phyloP scores from a whole-genome alignment of 129 eudicot species.

The Lactuca sativa region DNA sequence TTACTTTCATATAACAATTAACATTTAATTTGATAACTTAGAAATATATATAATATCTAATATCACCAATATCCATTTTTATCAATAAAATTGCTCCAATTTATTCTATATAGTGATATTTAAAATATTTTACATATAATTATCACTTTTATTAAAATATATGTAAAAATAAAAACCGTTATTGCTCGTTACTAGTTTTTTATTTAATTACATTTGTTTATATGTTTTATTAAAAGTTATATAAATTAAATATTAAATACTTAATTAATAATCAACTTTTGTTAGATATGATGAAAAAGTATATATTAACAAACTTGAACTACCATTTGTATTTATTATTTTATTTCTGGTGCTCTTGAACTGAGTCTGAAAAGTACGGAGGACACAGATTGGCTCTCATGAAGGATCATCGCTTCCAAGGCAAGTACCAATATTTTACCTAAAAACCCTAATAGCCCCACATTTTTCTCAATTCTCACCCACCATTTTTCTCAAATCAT shows the following conservation, averaged over 20 bases:
- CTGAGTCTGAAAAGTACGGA: slow-evolving; percentile 19
- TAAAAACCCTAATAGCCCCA: slow-evolving; percentile 12
- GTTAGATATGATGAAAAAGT: not conserved
- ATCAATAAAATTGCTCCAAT: not conserved
- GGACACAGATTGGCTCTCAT: slow-evolving; percentile 23
- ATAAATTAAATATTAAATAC: too few species aligned
- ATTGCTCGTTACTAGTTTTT: not conserved
- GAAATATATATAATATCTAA: too few species aligned
- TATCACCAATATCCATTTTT: too few species aligned
- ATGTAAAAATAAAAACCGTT: not conserved
- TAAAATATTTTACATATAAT: too few species aligned
- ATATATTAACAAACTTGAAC: slow-evolving; percentile 12
- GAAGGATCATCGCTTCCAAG: slow-evolving; percentile 61
- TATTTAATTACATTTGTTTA: too few species aligned
- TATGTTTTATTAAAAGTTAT: too few species aligned
- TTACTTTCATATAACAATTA: too few species aligned
- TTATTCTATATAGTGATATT: not conserved
- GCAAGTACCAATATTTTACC: slow-evolving; percentile 37
- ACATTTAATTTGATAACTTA: too few species aligned
- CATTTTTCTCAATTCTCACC: slow-evolving; percentile 13
- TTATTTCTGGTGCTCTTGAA: slow-evolving; percentile 25
- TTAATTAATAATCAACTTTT: too few species aligned
- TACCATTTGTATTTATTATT: slow-evolving; percentile 15
- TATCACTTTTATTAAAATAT: not conserved
- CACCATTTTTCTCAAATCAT: slow-evolving; percentile 23